These are phyloP conservation scores for Plasmodium yoelii DNA, from an alignment of 169 alveolate species.

Conservation along the genomic window DNA sequence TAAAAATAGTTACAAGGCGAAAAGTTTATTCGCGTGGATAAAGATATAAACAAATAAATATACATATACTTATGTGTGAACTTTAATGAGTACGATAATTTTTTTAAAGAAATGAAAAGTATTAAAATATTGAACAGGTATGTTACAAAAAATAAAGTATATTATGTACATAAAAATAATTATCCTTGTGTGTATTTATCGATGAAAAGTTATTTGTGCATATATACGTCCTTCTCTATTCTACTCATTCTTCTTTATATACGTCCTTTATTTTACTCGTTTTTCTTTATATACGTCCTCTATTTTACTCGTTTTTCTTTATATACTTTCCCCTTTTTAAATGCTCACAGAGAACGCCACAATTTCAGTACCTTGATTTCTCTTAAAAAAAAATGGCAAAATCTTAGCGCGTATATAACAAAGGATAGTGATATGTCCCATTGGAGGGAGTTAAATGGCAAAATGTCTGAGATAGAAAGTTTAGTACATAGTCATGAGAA, in stretches of 20 bases:
- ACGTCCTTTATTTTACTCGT: no score
- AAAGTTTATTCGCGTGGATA: not conserved
- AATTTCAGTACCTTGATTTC: slow-evolving; percentile 41
- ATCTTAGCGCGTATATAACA: slow-evolving; percentile 53
- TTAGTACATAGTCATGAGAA: slow-evolving; percentile 40
- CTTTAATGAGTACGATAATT: slow-evolving; percentile 10
- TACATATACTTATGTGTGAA: not conserved
- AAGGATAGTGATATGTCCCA: slow-evolving; percentile 54
- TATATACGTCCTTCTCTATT: no score
- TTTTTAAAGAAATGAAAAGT: slow-evolving; percentile 20
- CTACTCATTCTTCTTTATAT: no score
- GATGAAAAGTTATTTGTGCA: no score
- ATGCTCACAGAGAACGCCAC: slow-evolving; percentile 6
- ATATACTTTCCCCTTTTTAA: not conserved
- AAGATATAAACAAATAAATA: not conserved
- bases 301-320: no score
- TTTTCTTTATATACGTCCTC: no score
- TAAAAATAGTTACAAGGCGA: not conserved
- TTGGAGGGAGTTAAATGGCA: slow-evolving; percentile 56
- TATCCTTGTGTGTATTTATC: no score
- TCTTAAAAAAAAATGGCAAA: slow-evolving; percentile 67
- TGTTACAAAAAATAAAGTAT: slow-evolving; percentile 7
- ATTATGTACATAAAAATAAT: not conserved
- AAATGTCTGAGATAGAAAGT: slow-evolving; percentile 50
- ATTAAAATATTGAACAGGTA: slow-evolving; percentile 49